A percentile compares a stretch with the other conserved stretches of the same genome.
These are phyloP conservation scores for Phalaenopsis equestris DNA, from an alignment of 106 monocot species.

Conservation along the genomic window DNA sequence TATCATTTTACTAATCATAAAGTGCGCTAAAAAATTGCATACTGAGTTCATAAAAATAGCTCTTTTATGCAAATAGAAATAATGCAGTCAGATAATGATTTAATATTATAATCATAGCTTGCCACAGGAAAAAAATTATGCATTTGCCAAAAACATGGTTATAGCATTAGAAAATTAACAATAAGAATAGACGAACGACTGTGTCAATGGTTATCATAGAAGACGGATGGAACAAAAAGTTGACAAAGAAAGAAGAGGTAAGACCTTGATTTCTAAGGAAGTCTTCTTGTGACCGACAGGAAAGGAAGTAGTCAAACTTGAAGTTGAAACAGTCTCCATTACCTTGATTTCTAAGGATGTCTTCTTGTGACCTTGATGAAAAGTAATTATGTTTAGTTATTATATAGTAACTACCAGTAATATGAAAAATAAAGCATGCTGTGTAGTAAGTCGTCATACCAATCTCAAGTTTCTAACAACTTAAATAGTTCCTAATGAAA, in stretches of 20 bases:
- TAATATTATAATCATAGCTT: background rate
- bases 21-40: too few relatives aligned
- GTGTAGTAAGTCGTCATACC: background rate
- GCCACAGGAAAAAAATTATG: background rate
- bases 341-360: background rate
- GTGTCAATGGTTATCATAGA: background rate
- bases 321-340: constrained; percentile 7
- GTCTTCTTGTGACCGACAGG: constrained; percentile 11
- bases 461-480: background rate
- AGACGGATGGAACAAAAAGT: background rate
- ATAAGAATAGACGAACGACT: too few relatives aligned
- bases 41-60: background rate
- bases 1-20: too few relatives aligned
- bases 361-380: background rate
- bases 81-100: background rate
- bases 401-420: background rate
- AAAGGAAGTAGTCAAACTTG: constrained; percentile 7
- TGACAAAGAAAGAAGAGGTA: background rate
- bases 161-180: background rate
- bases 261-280: constrained; percentile 14
- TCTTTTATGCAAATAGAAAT: background rate
- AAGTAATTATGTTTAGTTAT: background rate
- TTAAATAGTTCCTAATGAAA: background rate
- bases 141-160: background rate
- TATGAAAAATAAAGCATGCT: background rate